A percentile compares a stretch with the other conserved stretches of the same genome.
phyloP scores from a whole-genome alignment of 2,329 filamentous ascomycete genomes.

The Parascedosporium putredinis region DNA sequence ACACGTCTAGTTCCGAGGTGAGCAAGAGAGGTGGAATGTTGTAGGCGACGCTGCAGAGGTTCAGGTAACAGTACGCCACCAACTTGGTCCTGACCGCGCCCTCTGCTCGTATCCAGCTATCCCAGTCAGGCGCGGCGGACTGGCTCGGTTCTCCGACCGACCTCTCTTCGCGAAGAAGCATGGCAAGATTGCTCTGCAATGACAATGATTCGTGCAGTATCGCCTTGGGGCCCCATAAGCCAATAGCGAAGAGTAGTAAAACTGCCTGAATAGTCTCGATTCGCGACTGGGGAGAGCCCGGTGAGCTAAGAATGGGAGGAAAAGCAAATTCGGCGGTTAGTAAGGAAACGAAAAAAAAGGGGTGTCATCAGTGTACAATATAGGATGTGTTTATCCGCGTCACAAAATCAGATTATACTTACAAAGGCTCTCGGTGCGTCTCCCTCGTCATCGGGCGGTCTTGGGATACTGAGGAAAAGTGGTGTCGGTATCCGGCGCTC shows the following conservation, averaged over 20 bases:
- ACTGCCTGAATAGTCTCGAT: slow-evolving; percentile 58
- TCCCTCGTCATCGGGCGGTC: slow-evolving; percentile 47
- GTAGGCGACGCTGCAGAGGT: slow-evolving; percentile 51
- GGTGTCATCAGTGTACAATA: no score
- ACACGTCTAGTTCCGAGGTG: slow-evolving; percentile 48
- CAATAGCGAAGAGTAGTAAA: slow-evolving; percentile 48
- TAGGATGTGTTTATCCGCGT: no score
- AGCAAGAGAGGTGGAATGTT: slow-evolving; percentile 47
- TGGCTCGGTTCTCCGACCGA: slow-evolving; percentile 37
- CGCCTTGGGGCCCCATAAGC: slow-evolving; percentile 50
- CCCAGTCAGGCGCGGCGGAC: slow-evolving; percentile 40
- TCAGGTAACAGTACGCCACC: slow-evolving; percentile 52
- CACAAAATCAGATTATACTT: no score
- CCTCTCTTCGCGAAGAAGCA: slow-evolving; percentile 49
- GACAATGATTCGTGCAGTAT: slow-evolving; percentile 50
- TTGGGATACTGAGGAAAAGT: slow-evolving; percentile 47
- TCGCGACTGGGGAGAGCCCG: slow-evolving; percentile 47
- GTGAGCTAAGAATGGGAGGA: no score
- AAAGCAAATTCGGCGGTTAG: neutral
- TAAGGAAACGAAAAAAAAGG: neutral
- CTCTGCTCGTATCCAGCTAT: slow-evolving; percentile 49
- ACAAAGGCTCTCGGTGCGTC: slow-evolving; percentile 50
- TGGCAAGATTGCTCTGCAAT: slow-evolving; percentile 46
- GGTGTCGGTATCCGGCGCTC: slow-evolving; percentile 45
- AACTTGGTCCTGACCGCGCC: slow-evolving; percentile 47